These are phyloP conservation scores for Gracilariopsis chorda DNA, from an alignment of 23 red algal genomes.

Conservation along the genomic window DNA sequence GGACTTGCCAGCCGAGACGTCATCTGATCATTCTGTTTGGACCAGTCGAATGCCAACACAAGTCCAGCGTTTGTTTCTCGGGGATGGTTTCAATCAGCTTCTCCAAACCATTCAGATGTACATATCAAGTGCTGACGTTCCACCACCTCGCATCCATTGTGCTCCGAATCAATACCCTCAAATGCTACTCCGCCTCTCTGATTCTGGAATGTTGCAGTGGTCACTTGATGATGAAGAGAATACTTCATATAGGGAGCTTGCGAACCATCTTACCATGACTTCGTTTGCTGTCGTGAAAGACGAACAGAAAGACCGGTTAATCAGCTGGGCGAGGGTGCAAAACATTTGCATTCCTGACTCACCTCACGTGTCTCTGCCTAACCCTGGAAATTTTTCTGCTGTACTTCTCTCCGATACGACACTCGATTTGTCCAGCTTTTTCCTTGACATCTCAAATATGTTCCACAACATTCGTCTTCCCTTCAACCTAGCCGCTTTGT, in stretches of 20 bases:
- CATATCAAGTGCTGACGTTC: too few relatives aligned
- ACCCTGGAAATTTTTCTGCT: not conserved
- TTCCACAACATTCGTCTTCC: slow-evolving; percentile 34
- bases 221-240: not conserved
- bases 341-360: not conserved
- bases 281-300: not conserved
- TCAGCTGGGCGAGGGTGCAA: slow-evolving; percentile 1
- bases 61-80: too few relatives aligned
- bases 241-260: not conserved
- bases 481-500: not conserved
- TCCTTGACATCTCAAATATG: slow-evolving; percentile 11
- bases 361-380: not conserved
- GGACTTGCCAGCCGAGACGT: too few relatives aligned
- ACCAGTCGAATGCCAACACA: too few relatives aligned
- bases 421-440: not conserved
- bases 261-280: not conserved
- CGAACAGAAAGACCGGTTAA: not conserved
- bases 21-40: too few relatives aligned
- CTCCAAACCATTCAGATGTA: too few relatives aligned
- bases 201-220: not conserved
- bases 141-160: too few relatives aligned
- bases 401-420: not conserved
- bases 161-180: not conserved
- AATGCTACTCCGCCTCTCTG: not conserved
- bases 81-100: too few relatives aligned